A percentile compares a stretch with the other conserved stretches of the same genome.
phyloP scores from a whole-genome alignment of 2,329 filamentous ascomycete genomes.

The Orbilia javanica region DNA sequence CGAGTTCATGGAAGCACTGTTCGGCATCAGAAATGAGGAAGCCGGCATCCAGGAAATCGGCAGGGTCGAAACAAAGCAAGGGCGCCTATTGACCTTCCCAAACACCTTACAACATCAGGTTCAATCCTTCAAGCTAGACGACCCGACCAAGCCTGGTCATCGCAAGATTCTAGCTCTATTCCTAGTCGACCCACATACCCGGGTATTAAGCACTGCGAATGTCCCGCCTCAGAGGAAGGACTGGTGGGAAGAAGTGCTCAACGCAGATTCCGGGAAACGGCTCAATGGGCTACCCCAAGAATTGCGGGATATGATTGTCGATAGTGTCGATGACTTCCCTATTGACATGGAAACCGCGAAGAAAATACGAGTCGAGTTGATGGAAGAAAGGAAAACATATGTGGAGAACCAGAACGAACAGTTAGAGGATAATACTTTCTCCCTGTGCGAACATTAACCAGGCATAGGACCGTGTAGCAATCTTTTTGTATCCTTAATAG shows the following conservation, averaged over 20 bases:
- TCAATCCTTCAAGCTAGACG: slow-evolving; percentile 68
- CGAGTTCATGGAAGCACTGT: slow-evolving; percentile 64
- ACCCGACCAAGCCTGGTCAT: slow-evolving; percentile 70
- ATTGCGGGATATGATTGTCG: slow-evolving; percentile 26
- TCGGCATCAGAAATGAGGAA: slow-evolving; percentile 65
- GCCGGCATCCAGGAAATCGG: slow-evolving; percentile 68
- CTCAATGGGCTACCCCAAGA: slow-evolving; percentile 22
- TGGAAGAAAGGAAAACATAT: slow-evolving; percentile 34
- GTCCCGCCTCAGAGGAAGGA: slow-evolving; percentile 64
- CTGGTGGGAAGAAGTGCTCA: slow-evolving; percentile 62
- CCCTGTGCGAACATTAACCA: slow-evolving; percentile 29
- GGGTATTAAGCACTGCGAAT: slow-evolving; percentile 64
- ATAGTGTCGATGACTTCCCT: slow-evolving; percentile 11
- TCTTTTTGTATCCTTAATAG: too few species aligned
- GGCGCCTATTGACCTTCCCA: slow-evolving; percentile 71
- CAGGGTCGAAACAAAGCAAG: slow-evolving; percentile 67
- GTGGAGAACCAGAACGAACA: slow-evolving; percentile 11
- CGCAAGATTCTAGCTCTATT: slow-evolving; percentile 72
- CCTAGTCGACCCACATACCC: slow-evolving; percentile 70
- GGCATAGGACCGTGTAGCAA: too few species aligned
- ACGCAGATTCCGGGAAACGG: slow-evolving; percentile 3
- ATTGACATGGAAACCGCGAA: slow-evolving; percentile 18
- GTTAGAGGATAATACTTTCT: slow-evolving; percentile 26
- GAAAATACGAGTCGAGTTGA: slow-evolving; percentile 16
- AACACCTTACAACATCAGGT: slow-evolving; percentile 71